A percentile compares a stretch with the other conserved stretches of the same genome.
Evolutionary conservation across 805 yeast genomes (phyloP).

Genomic region (Spathaspora girioi): DNA sequence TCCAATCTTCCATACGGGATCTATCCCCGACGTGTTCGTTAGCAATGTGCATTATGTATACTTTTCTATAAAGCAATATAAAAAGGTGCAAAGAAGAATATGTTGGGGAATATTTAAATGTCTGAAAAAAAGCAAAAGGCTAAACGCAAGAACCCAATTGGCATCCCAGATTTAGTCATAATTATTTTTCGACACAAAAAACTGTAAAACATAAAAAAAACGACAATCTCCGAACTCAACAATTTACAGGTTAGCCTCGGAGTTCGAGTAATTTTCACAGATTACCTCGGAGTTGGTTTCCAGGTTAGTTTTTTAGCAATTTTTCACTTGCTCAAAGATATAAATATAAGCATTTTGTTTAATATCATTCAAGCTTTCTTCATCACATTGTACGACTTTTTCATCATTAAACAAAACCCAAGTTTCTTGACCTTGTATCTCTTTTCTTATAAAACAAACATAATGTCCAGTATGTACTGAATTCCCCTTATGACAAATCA

Average conservation of each 20-base stretch:
- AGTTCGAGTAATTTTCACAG: too few species aligned
- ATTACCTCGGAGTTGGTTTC: background rate
- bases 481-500: slow-evolving; percentile 84
- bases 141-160: background rate
- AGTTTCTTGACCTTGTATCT: slow-evolving; percentile 28
- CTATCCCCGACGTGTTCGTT: slow-evolving; percentile 86
- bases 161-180: background rate
- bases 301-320: background rate
- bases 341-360: slow-evolving; percentile 48
- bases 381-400: slow-evolving; percentile 63
- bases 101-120: too few species aligned
- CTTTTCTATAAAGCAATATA: background rate
- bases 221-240: too few species aligned
- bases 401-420: slow-evolving; percentile 91
- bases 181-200: background rate
- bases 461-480: slow-evolving; percentile 92
- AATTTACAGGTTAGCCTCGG: too few species aligned
- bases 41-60: slow-evolving; percentile 66
- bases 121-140: background rate
- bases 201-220: too few species aligned
- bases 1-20: slow-evolving; percentile 54
- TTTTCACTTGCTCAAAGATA: slow-evolving; percentile 29
- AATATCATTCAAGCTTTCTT: slow-evolving; percentile 39
- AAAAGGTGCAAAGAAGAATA: background rate
- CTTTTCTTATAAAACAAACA: slow-evolving; percentile 65